Evolutionary conservation across 495 filamentous ascomycete genomes (phyloP), one percentile per base, ranked within the genome.

Genomic region (Aspergillus sclerotioniger): DNA sequence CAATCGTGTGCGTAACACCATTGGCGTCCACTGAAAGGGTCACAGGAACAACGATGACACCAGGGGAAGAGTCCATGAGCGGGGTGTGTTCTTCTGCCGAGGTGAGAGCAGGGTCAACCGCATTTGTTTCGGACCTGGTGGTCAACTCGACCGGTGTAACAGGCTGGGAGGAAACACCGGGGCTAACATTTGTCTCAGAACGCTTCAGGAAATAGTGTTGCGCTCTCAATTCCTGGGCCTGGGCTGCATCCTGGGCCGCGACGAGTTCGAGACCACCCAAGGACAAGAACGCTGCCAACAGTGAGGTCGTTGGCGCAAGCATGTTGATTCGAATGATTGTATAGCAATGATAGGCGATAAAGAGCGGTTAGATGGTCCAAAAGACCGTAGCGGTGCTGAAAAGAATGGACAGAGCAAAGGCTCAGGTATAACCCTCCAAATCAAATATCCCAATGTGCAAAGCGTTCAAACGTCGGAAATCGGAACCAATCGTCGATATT

Each of bases 151-250:
- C 47, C 15, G 47, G 31, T 5, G 47, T 50, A 6, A 32, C 5
- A 13, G 47, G 13, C 2, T 43, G 41, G 29, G 50, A 55, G 13
- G 53, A 52, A 9, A 33, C 44, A 13, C 31, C 20, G 6, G 63
- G 67, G 50, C 59, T 64, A 39, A 78, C 61, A 28, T 71, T 63
- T 39, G 79, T 68, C 68, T 81, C 83, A 29, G 79, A 56, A 21
- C 78, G 70, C 41, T 73, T 74, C 3, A 77, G 72, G 56, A 78
- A 74, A 60, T 78, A 79, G 62, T 77, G 78, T 46, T 74, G 74
- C 37, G 78, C 78, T 49, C 68, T 70, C 46, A 71, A 65, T 19
- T 71, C 64, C 54, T 70, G 68, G 8, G 71, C 65, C 41, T 62
- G 66, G 13, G 71, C 70, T 37, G 74, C 70, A 56, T 68, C 61